Evolutionary conservation across 805 yeast genomes (phyloP), one percentile per base, ranked within the genome.

Genomic region (Yarrowia hollandica): DNA sequence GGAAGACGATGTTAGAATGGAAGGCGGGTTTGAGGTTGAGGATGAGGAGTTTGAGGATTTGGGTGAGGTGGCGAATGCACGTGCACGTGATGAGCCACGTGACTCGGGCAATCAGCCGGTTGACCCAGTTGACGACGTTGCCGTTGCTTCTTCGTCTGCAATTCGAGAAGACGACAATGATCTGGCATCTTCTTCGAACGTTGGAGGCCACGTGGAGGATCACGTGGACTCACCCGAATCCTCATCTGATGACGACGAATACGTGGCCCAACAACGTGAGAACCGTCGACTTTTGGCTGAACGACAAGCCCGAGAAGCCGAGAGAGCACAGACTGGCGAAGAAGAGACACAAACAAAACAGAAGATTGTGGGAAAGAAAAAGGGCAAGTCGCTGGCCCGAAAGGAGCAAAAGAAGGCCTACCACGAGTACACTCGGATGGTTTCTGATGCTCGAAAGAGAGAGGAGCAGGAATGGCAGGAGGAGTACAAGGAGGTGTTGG

Each of bases 301-400:
- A 22, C 21, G 55, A 15, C 55, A 48, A 22, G 55, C 55, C 10
- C n/a, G 55, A 15, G 55, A 31, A 11, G 55, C 55, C 2, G 55
- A 30, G 2, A 18, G 38, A 30, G 21, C 38, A 8, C 28, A 31
- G 7, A 12, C n/a, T 4, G 38, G 18, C 12, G 37, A n/a, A n/a
- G 46, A 30, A 30, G 12, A 10, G 2, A 4, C 46, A 1, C 4
- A 8, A 0, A 14, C 41, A 0, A 48, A 52, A 12, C 58, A 58
- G 18, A 46, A 41, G 14, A 35, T 58, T 15, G 60, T 58, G 30
- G 60, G 60, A 19, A 35, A 50, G 28, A 58, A 58, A 35, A 58
- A 58, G 30, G 60, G 50, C 34, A 46, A 50, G 30, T 26, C 39
- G 11, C 30, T 58, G 34, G 60, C 57, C 8, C 46, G 60, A 14